Base-by-base conservation (phyloP, 805 yeast species). In the Wickerhamomyces chaumierensis region DNA sequence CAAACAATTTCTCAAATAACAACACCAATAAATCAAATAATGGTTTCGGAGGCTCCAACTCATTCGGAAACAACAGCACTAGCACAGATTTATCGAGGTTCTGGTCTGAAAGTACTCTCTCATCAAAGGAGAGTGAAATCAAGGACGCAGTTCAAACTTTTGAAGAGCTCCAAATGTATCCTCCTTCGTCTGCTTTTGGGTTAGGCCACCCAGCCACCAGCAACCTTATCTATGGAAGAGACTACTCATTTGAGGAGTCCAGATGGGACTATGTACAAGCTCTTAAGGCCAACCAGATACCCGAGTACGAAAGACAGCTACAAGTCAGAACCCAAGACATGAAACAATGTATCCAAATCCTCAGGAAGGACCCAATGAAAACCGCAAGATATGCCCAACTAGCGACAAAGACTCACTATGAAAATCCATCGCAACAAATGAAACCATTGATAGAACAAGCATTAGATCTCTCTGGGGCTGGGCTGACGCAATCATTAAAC, bases 331-430 rank as follows among this genome's bases (percentile, higher is more conserved):
- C 55, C 17, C 52, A 56, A 13, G 81, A 77, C 45, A 68, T 69
- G 71, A 53, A 58, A 28, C 57, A 56, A 34, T 68, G 75, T 42
- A 41, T 68, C 1, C 40, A 55, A 1, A 62, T 58, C 33, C 36
- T 76, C 3, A 49, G 49, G 9, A 55, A 53, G 0, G 69, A 72
- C 39, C 52, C 71, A 2, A 57, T 59, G 18, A 63, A 66, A 46
- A 81, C 79, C 6, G 80, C 78, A 1, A 61, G 81, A 36, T 77
- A 67, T 51, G 51, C 69, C n/a, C 81, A 78, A 42, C 46, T 64
- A 17, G 58, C 71, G 5, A 65, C 70, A 2, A 53, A 54, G 34
- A 49, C 57, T 32, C 36, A 56, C 18, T 37, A 42, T n/a, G 54
- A 50, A 31, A 60, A 48, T 27, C 59, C 46, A 38, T 48, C 35